Base-by-base conservation (phyloP, 495 filamentous ascomycete species). In the Antarctomyces pellizariae region DNA sequence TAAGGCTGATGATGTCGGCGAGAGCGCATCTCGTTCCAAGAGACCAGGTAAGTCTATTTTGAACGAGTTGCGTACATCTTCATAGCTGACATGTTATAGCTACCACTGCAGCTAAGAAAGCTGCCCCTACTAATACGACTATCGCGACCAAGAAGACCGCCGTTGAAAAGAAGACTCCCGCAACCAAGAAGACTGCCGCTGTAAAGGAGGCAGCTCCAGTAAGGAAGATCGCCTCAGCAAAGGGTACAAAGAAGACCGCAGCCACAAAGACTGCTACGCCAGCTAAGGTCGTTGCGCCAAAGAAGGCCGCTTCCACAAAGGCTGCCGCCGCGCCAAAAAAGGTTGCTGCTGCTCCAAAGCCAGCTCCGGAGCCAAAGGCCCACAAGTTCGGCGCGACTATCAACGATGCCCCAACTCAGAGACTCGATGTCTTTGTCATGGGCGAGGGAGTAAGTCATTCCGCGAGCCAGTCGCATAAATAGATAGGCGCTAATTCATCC, bases 401-500 rank as follows among this genome's bases (percentile, higher is more conserved):
- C 38, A 60, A 64, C 35, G 33, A 39, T 3, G 34, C 43, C 1
- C 59, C 58, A 1, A 49, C 44, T 11, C 33, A 37, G 14, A 9
- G 16, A 10, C 33, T 42, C 16, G 52, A 60, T 32, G 37, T 66
- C 16, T 63, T 58, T 26, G 59, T 64, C 29, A 63, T 66, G 30
- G 61, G 61, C 25, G 57, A 63, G 41, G 58, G n/a, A n/a, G n/a
- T n/a, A n/a, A n/a, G 58, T 26, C 46, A 42, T 29, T 52, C 53
- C 7, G 61, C 59, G n/a, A n/a, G n/a, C n/a, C n/a, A n/a, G n/a
- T n/a, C n/a, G n/a, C n/a, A n/a, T n/a, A n/a, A n/a, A n/a, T n/a
- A n/a, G n/a, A n/a, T n/a, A n/a, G n/a, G n/a, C n/a, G n/a, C n/a
- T n/a, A n/a, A n/a, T n/a, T n/a, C n/a, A n/a, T n/a, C n/a, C n/a